Evolutionary conservation across 768 basidiomycete species (phyloP).

Genomic region (Gautieria morchelliformis): DNA sequence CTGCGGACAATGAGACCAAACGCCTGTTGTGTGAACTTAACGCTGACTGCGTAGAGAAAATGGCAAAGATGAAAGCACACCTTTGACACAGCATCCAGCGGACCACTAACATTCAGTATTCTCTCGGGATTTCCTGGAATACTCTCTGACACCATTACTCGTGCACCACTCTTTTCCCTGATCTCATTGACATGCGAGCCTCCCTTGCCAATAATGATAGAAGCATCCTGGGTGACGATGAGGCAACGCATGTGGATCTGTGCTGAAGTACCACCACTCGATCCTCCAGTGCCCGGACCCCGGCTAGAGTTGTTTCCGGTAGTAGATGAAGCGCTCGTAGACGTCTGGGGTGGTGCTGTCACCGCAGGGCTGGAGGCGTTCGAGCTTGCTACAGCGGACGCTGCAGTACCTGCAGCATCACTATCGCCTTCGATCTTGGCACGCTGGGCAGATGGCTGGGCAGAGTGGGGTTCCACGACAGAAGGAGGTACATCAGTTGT

Average conservation of each 20-base stretch:
- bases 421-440: slow-evolving; percentile 18
- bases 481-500: slow-evolving; percentile 24
- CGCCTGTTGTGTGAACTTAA: slow-evolving; percentile 43
- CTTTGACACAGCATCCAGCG: slow-evolving; percentile 98
- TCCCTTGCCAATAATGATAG: slow-evolving; percentile 95
- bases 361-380: slow-evolving; percentile 12
- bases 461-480: slow-evolving; percentile 48
- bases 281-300: slow-evolving; percentile 30
- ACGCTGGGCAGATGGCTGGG: slow-evolving; percentile 32
- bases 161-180: slow-evolving; percentile 91
- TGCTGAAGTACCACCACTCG: slow-evolving; percentile 41
- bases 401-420: slow-evolving; percentile 22
- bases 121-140: slow-evolving; percentile 99
- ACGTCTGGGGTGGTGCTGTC: neutral
- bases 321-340: slow-evolving; percentile 10
- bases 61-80: slow-evolving; percentile 32
- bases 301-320: slow-evolving; percentile 29
- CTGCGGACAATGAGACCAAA: slow-evolving; percentile 97
- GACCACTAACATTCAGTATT: slow-evolving; percentile 92
- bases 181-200: slow-evolving; percentile 98
- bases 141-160: slow-evolving; percentile 96
- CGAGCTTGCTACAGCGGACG: slow-evolving; percentile 12
- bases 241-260: slow-evolving; percentile 96
- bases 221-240: slow-evolving; percentile 98
- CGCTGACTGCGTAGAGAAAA: neutral